Conservation (phyloP, 108 stramenopile genomes). For the Cyclotella choctawhatcheeana region DNA sequence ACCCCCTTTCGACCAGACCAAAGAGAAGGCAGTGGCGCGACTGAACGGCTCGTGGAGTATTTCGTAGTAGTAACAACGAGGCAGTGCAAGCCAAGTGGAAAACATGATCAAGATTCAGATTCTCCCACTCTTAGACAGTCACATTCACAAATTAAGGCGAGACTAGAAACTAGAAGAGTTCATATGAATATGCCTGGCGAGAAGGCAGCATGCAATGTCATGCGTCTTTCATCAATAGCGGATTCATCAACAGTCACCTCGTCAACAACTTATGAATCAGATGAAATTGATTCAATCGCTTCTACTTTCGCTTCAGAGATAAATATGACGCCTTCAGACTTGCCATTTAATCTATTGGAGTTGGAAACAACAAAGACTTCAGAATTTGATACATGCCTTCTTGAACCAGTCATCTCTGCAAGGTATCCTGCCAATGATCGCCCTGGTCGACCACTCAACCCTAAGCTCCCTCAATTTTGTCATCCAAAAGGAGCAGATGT, state of each 20-base stretch:
- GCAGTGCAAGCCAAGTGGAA: neutral
- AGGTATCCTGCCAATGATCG: slow-evolving; percentile 76
- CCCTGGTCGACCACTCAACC: slow-evolving; percentile 77
- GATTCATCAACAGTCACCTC: neutral
- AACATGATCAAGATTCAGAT: neutral
- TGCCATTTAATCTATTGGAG: neutral
- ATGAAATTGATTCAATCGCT: neutral
- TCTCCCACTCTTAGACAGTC: neutral
- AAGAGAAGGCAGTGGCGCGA: neutral
- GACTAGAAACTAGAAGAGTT: neutral
- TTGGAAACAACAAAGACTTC: slow-evolving; percentile 1
- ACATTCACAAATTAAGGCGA: neutral
- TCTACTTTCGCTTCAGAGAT: neutral
- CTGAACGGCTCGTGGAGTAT: slow-evolving; percentile 80
- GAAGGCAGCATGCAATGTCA: neutral
- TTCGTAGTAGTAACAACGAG: slow-evolving; percentile 72
- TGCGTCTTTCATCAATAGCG: slow-evolving; percentile 3
- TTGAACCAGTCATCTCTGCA: slow-evolving; percentile 78
- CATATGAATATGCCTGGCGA: slow-evolving; percentile 18
- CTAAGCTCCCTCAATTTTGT: slow-evolving; percentile 83
- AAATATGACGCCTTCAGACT: neutral
- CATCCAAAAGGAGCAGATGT: slow-evolving; percentile 66
- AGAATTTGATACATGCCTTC: slow-evolving; percentile 20
- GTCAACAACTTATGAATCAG: slow-evolving; percentile 2
- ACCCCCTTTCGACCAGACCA: no score